Base-by-base conservation (phyloP, 1,284 basidiomycete genomes). In the Sparassis latifolia region DNA sequence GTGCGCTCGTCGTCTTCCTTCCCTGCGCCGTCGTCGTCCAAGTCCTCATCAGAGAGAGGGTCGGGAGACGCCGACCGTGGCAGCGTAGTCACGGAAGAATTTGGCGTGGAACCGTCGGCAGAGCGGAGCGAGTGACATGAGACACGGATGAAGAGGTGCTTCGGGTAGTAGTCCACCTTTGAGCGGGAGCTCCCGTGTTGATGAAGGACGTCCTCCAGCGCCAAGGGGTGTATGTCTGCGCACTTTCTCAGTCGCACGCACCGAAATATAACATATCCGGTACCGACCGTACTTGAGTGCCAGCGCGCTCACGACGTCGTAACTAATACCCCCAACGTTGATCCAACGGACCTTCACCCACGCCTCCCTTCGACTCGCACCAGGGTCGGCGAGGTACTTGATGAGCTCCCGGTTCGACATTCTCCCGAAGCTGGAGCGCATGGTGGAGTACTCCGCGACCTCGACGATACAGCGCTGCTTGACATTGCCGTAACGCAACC, bases 281-380 rank as follows among this genome's bases (percentile, higher is more conserved):
- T 20, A 58, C 71, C 38, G 52, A 82, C 81, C 73, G 58, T 84
- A 85, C 62, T 75, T 77, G 49, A 85, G 65, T 28, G 83, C 79
- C 37, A 86, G 62, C 1, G 77, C 74, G 56, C 80, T 84, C 54
- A 87, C 73, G 9, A 87, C 80, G 60, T 86, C 83, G 82, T 83
- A 87, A 53, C 79, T 83, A 47, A 86, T 69, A 2, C 84, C 84
- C 4, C 77, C 79, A 48, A 86, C 72, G 55, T 86, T 85, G 52
- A 87, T 84, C 84, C 84, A 87, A 35, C 84, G 67, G 9, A 85
- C 82, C 55, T 77, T 80, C 31, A 75, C 76, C 76, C 80, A 82
- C 2, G 74, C 67, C 52, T 78, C 74, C 46, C 73, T 67, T 33
- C 59, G 60, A 46, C 72, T 71, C 4, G 72, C 72, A 3, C 51